Conservation (phyloP, 352 stramenopile species). For the Globisporangium cylindrosporum region DNA sequence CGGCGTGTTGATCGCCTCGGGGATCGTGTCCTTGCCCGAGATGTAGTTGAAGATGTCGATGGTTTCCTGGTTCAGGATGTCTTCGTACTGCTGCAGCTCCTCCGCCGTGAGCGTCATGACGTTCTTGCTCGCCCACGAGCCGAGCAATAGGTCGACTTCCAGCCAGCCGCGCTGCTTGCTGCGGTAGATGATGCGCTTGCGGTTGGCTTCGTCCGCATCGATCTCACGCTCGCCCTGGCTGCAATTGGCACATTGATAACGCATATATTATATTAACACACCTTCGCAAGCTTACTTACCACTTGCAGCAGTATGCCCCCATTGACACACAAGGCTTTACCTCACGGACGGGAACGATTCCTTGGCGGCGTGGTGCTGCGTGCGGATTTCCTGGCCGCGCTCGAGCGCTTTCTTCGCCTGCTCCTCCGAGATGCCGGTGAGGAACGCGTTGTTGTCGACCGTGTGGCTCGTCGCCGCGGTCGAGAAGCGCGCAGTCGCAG, state of each 20-base stretch:
- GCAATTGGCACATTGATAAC: slow-evolving; percentile 1
- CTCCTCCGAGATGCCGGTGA: slow-evolving; percentile 47
- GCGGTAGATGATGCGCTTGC: slow-evolving; percentile 94
- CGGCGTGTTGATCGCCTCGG: slow-evolving; percentile 73
- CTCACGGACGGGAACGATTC: slow-evolving; percentile 38
- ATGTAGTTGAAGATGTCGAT: slow-evolving; percentile 99
- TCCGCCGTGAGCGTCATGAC: slow-evolving; percentile 74
- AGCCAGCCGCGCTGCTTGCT: slow-evolving; percentile 95
- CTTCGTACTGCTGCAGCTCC: slow-evolving; percentile 93
- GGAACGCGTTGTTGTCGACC: slow-evolving; percentile 48
- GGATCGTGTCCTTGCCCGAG: slow-evolving; percentile 85
- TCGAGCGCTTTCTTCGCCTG: slow-evolving; percentile 49
- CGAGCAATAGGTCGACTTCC: slow-evolving; percentile 94
- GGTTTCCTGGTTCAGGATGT: slow-evolving; percentile 96
- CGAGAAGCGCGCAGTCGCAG: slow-evolving; percentile 19
- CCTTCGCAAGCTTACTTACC: neutral
- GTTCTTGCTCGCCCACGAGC: slow-evolving; percentile 92
- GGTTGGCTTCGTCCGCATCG: slow-evolving; percentile 58
- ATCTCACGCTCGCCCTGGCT: slow-evolving; percentile 60
- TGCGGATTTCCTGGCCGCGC: slow-evolving; percentile 55
- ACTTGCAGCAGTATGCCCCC: neutral
- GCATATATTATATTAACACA: slow-evolving; percentile 2
- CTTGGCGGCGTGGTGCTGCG: slow-evolving; percentile 44
- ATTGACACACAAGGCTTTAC: slow-evolving; percentile 9
- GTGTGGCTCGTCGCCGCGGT: slow-evolving; percentile 32